Evolutionary conservation across 1,139 yeast genomes (phyloP), one percentile per base, ranked within the genome.

Genomic region (Pichia sp.): DNA sequence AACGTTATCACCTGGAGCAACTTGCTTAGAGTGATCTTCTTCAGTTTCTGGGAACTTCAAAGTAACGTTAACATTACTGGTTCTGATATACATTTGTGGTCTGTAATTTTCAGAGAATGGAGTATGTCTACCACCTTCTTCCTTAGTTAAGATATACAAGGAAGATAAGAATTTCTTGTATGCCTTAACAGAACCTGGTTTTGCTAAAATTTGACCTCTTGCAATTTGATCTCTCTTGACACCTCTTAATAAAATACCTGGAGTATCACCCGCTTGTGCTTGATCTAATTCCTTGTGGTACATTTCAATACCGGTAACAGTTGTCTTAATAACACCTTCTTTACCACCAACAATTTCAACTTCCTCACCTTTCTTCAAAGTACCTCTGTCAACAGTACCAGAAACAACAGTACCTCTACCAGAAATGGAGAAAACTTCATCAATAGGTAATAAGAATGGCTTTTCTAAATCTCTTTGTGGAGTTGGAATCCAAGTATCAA

Each of bases 381-480:
- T 68, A 70, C 98, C 98, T 72, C 98, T 88, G 74, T 89, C 97
- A 55, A 88, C 98, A 72, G 97, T 85, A 66, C 98, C 98, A 46
- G 97, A 85, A 59, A 86, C 96, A 54, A 91, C 98, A 48, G 98
- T 91, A 72, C 98, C 98, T 80, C 98, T 89, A 70, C 98, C 98
- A 42, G 97, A 88, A 56, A 91, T 91, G 47, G 97, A 86, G 77
- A 91, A 93, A 52, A 88, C 93, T 60, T 86, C 96, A 74, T 91
- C 98, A 57, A 91, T 81, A 50, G 98, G 97, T 84, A 91, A 81
- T 69, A 91, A 71, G 77, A 91, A 93, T 54, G 97, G 93, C 70
- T 88, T 86, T 58, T 88, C 96, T 59, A 89, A 76, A 65, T 91
- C 97, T 75, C 99, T 88, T 56, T 70, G 71, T 55, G 99, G 99